These are phyloP conservation scores for Trifolium fragiferum DNA, from an alignment of 306 rosid species.

Conservation along the genomic window DNA sequence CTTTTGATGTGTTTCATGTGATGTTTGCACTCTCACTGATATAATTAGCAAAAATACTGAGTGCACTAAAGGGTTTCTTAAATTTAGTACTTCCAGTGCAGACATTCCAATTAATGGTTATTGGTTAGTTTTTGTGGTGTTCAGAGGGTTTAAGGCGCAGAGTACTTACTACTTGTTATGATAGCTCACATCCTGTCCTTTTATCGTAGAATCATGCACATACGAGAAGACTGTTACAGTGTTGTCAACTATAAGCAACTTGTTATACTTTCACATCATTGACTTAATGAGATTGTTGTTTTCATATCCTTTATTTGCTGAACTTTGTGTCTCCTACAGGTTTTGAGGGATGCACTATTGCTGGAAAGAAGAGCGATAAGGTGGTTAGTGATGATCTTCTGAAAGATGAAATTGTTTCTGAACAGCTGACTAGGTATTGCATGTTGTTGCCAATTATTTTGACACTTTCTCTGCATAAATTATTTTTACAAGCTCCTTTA, in stretches of 20 bases:
- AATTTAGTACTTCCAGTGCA: conserved; percentile 2
- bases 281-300: neutral
- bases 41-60: neutral
- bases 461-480: neutral
- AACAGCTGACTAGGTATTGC: conserved; percentile 85
- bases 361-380: conserved; percentile 50
- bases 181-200: neutral
- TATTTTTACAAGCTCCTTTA: conserved; percentile 10
- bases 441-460: conserved; percentile 28
- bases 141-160: neutral
- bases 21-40: conserved; percentile 1
- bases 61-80: neutral
- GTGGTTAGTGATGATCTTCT: conserved; percentile 57
- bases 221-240: conserved; percentile 13
- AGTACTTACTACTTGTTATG: neutral
- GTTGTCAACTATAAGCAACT: conserved; percentile 8
- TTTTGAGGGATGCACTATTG: conserved; percentile 40
- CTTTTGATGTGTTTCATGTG: conserved; percentile 9
- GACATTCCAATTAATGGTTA: neutral
- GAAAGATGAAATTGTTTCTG: conserved; percentile 88
- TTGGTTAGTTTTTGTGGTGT: conserved; percentile 18
- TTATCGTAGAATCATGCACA: neutral
- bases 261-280: conserved; percentile 15
- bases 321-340: conserved; percentile 45
- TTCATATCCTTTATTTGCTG: conserved; percentile 30